These are phyloP conservation scores for Blastobotrys proliferans DNA, from an alignment of 1,139 yeast species.

Conservation along the genomic window DNA sequence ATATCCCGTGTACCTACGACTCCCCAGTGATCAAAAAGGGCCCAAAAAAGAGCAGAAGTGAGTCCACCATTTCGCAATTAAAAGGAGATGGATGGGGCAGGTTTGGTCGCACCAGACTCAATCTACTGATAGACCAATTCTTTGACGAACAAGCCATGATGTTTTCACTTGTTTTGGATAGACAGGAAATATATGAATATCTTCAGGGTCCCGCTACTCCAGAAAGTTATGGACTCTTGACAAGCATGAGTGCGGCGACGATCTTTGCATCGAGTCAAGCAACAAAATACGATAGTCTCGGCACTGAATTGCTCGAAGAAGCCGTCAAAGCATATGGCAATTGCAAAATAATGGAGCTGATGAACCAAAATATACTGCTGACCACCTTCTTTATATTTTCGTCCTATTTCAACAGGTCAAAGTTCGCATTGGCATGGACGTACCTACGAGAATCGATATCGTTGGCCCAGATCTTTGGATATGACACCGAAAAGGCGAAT, in stretches of 20 bases:
- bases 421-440: slow-evolving; percentile 15
- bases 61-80: slow-evolving; percentile 18
- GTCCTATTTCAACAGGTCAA: slow-evolving; percentile 14
- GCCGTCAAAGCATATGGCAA: slow-evolving; percentile 1
- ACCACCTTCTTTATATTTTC: slow-evolving; percentile 16
- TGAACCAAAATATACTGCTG: slow-evolving; percentile 10
- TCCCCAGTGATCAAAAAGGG: slow-evolving; percentile 17
- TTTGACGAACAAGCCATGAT: no score
- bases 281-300: neutral
- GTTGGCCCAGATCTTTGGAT: slow-evolving; percentile 17
- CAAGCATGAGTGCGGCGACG: no score
- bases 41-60: slow-evolving; percentile 17
- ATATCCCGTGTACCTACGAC: slow-evolving; percentile 16
- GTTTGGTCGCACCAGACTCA: neutral
- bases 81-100: slow-evolving; percentile 2
- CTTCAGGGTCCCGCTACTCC: slow-evolving; percentile 16
- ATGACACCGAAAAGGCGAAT: slow-evolving; percentile 16
- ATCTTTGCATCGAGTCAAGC: neutral
- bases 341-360: slow-evolving; percentile 3
- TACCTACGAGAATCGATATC: slow-evolving; percentile 19
- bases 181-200: slow-evolving; percentile 11
- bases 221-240: slow-evolving; percentile 1
- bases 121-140: slow-evolving; percentile 14
- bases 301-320: slow-evolving; percentile 9
- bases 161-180: slow-evolving; percentile 16